phyloP scores from a whole-genome alignment of 1,284 basidiomycete species.

The Trametes hirsuta region DNA sequence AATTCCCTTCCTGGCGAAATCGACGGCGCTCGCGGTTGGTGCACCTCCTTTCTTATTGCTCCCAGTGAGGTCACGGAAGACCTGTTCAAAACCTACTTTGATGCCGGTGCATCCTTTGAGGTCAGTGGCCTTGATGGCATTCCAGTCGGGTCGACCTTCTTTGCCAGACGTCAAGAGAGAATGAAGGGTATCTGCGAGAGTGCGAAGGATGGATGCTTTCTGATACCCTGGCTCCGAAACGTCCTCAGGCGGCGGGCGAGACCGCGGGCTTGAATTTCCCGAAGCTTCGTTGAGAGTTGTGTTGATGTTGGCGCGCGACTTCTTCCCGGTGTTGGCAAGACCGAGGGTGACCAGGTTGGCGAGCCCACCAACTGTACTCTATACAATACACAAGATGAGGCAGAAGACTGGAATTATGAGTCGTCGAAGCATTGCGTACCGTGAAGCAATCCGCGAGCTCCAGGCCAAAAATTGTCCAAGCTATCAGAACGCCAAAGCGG shows the following conservation, averaged over 20 bases:
- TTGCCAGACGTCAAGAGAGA: neutral
- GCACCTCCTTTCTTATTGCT: neutral
- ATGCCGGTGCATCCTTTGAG: neutral
- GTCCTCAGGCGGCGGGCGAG: neutral
- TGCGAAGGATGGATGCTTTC: constrained; percentile 2
- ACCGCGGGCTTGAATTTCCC: neutral
- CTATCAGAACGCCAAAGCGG: neutral
- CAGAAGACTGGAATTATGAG: neutral
- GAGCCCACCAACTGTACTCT: neutral
- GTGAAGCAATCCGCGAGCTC: neutral
- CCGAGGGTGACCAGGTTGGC: neutral
- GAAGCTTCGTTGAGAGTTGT: neutral
- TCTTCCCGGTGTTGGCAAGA: neutral
- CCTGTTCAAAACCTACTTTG: constrained; percentile 6
- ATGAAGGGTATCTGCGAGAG: constrained; percentile 9
- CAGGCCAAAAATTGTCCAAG: neutral
- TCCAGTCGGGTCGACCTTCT: constrained; percentile 5
- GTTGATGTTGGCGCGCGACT: neutral
- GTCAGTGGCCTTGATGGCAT: constrained; percentile 2
- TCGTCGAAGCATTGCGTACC: neutral
- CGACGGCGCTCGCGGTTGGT: neutral
- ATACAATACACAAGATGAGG: neutral
- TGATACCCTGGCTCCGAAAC: constrained; percentile 6
- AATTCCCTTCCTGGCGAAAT: too few species aligned
- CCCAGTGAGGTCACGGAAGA: neutral